Conservation (phyloP, 78 protist genomes). For the Bodo saltans region DNA sequence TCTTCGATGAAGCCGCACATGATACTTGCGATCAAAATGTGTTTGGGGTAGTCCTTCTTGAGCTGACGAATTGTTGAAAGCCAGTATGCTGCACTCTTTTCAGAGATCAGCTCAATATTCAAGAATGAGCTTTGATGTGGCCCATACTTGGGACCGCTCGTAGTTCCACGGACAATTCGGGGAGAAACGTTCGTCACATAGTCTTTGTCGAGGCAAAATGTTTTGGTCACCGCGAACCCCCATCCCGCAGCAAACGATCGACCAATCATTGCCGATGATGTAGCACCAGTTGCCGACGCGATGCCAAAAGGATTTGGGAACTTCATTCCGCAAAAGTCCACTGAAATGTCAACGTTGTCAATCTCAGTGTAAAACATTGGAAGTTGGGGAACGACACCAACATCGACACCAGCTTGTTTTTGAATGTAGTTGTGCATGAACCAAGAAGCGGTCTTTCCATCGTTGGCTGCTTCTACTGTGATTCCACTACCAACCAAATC, state of each 20-base stretch:
- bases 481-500: constrained; percentile 70
- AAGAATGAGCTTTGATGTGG: constrained; percentile 88
- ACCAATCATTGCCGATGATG: constrained; percentile 78
- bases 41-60: constrained; percentile 77
- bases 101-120: constrained; percentile 91
- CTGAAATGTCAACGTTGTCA: constrained; percentile 76
- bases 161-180: constrained; percentile 77
- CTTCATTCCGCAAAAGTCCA: constrained; percentile 71
- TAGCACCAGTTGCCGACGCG: constrained; percentile 89
- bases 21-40: constrained; percentile 75
- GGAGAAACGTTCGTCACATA: constrained; percentile 84
- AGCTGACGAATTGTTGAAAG: constrained; percentile 70
- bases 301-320: constrained; percentile 93
- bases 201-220: constrained; percentile 86
- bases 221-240: constrained; percentile 96
- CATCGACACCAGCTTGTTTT: constrained; percentile 46
- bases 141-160: constrained; percentile 70
- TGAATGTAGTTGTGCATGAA: constrained; percentile 77
- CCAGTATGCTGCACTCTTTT: constrained; percentile 90
- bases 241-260: constrained; percentile 93
- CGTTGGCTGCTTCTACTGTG: constrained; percentile 93
- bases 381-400: constrained; percentile 51
- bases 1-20: constrained; percentile 77
- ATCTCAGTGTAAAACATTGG: constrained; percentile 83
- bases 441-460: constrained; percentile 91